phyloP scores from a whole-genome alignment of 2,329 filamentous ascomycete species.

The Metarhizium anisopliae region DNA sequence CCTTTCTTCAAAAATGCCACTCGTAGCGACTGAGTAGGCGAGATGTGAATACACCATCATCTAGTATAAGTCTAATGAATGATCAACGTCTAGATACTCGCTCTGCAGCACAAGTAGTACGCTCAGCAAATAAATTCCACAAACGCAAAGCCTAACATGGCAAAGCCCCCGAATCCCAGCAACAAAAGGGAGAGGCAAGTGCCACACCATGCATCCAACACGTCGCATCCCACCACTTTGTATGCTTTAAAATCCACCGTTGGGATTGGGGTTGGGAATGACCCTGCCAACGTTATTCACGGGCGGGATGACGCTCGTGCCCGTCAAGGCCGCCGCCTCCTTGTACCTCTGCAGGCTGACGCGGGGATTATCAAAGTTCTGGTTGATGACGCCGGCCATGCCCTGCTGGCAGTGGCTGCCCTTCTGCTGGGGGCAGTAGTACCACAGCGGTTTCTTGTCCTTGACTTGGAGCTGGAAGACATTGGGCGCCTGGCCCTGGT shows the following conservation, averaged over 20 bases:
- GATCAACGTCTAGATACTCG: no score
- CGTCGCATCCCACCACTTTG: not conserved
- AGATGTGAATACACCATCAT: no score
- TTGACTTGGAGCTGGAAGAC: constrained; percentile 37
- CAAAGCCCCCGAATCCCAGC: not conserved
- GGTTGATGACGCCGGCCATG: constrained; percentile 39
- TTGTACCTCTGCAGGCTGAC: constrained; percentile 25
- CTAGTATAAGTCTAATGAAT: no score
- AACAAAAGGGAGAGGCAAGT: not conserved
- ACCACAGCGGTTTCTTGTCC: constrained; percentile 32
- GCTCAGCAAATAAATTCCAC: no score
- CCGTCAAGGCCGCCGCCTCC: constrained; percentile 21
- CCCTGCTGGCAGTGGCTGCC: constrained; percentile 37
- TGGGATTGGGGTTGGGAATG: constrained; percentile 27
- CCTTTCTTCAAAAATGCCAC: no score
- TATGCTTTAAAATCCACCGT: constrained; percentile 1
- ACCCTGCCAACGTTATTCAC: constrained; percentile 21
- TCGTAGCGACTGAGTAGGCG: no score
- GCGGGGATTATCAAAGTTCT: constrained; percentile 21
- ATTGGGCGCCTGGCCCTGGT: constrained; percentile 24
- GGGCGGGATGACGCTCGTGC: constrained; percentile 17
- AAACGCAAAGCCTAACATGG: no score
- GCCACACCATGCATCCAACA: not conserved
- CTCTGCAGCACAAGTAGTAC: not conserved
- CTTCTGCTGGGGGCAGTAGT: constrained; percentile 33